phyloP scores from a whole-genome alignment of 1,139 yeast genomes.

The Sugiyamaella xylanicola region DNA sequence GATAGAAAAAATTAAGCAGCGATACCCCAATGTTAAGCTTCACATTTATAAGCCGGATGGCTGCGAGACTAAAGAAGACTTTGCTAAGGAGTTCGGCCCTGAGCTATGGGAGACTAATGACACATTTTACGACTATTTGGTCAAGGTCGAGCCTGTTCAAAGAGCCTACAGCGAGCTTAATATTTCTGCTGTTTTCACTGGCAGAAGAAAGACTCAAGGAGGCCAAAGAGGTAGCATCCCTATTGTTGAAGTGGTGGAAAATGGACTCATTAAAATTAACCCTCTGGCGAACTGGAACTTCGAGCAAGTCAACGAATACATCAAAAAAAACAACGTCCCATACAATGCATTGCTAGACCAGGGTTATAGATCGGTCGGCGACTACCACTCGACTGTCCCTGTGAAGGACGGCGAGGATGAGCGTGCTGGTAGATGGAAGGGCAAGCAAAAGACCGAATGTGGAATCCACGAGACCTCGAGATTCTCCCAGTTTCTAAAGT shows the following conservation, averaged over 20 bases:
- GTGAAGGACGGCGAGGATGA: conserved; percentile 92
- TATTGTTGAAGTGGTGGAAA: conserved; percentile 72
- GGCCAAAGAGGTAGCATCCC: conserved; percentile 75
- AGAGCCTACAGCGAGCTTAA: conserved; percentile 74
- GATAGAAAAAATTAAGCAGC: conserved; percentile 56
- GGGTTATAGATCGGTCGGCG: conserved; percentile 93
- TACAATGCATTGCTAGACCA: conserved; percentile 79
- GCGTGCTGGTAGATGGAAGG: conserved; percentile 96
- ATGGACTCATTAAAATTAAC: conserved; percentile 79
- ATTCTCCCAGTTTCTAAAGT: conserved; percentile 58
- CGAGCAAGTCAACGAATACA: conserved; percentile 65
- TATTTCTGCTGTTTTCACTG: conserved; percentile 86
- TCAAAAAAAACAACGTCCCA: conserved; percentile 73
- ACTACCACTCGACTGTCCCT: conserved; percentile 92
- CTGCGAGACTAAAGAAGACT: conserved; percentile 61
- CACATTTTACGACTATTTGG: conserved; percentile 76
- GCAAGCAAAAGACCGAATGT: conserved; percentile 89
- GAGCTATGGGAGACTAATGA: conserved; percentile 85
- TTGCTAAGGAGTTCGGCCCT: conserved; percentile 68
- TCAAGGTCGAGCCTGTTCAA: conserved; percentile 90
- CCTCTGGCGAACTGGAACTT: conserved; percentile 89
- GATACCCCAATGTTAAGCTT: conserved; percentile 57
- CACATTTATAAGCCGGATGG: conserved; percentile 69
- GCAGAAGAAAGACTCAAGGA: conserved; percentile 89
- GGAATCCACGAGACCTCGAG: conserved; percentile 86